phyloP scores from a whole-genome alignment of 2,329 filamentous ascomycete genomes.

The Calonectria naviculata region DNA sequence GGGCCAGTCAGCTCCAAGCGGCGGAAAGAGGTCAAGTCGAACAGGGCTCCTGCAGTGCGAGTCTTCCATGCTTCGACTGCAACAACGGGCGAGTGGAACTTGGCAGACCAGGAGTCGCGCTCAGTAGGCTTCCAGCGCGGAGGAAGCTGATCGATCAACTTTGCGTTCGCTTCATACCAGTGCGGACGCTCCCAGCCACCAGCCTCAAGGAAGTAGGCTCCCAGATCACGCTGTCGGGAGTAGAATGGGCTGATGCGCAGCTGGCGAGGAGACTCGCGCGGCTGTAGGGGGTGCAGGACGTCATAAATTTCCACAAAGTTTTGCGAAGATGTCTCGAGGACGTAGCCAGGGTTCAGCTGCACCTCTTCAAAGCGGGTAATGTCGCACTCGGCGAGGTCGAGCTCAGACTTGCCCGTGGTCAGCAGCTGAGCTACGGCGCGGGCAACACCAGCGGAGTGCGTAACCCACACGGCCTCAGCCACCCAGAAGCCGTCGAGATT shows the following conservation, averaged over 20 bases:
- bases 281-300: conserved; percentile 70
- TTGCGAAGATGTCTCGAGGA: conserved; percentile 68
- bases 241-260: conserved; percentile 70
- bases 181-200: conserved; percentile 72
- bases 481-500: conserved; percentile 71
- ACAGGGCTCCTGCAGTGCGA: conserved; percentile 70
- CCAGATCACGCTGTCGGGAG: conserved; percentile 63
- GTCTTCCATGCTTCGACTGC: conserved; percentile 75
- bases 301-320: conserved; percentile 75
- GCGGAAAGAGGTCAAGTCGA: conserved; percentile 70
- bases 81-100: conserved; percentile 67
- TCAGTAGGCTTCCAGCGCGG: conserved; percentile 64
- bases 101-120: conserved; percentile 68
- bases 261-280: conserved; percentile 66
- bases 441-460: conserved; percentile 72
- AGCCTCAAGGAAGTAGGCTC: conserved; percentile 68
- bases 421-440: conserved; percentile 69
- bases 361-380: conserved; percentile 70
- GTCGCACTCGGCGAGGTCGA: conserved; percentile 70
- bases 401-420: conserved; percentile 63
- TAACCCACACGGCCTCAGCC: conserved; percentile 75
- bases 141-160: conserved; percentile 62
- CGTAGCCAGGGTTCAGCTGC: conserved; percentile 65
- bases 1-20: conserved; percentile 69
- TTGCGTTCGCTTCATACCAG: conserved; percentile 69